Percentiles rank a stretch among this genome's conserved stretches.
Conservation (phyloP, 176 grass and related monocot species). For the Themeda triandra region DNA sequence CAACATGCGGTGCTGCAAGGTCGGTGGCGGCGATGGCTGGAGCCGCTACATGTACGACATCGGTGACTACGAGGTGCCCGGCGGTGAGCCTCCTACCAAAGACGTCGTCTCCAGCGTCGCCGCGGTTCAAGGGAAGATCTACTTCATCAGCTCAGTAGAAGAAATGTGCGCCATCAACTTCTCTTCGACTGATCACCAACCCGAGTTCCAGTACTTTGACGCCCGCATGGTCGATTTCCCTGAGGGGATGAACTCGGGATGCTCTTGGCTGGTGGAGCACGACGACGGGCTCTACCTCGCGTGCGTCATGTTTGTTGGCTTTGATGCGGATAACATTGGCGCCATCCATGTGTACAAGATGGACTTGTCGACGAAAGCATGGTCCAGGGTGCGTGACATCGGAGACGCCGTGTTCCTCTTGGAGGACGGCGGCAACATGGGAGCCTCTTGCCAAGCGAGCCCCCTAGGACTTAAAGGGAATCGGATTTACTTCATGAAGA, state of each 20-base stretch:
- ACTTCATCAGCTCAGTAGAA: neutral
- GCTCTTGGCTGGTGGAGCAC: neutral
- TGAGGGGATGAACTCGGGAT: neutral
- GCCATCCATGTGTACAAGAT: neutral
- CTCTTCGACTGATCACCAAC: neutral
- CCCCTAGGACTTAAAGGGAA: neutral
- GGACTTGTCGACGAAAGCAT: neutral
- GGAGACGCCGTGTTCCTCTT: conserved; percentile 1
- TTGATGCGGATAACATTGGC: neutral
- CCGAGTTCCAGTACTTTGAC: neutral
- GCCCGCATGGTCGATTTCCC: neutral
- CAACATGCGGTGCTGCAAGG: neutral
- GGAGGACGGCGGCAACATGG: neutral
- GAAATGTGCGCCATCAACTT: neutral
- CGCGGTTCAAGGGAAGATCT: neutral
- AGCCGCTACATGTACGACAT: neutral
- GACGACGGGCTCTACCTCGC: neutral
- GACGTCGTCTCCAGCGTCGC: neutral
- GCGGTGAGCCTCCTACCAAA: neutral
- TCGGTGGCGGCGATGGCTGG: neutral
- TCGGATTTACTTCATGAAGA: neutral
- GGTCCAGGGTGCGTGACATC: conserved; percentile 10
- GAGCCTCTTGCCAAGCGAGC: neutral
- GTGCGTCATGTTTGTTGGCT: neutral
- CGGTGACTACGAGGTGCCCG: neutral